phyloP scores from a whole-genome alignment of 2,329 filamentous ascomycete species.

The Teratosphaeria epicoccoides region DNA sequence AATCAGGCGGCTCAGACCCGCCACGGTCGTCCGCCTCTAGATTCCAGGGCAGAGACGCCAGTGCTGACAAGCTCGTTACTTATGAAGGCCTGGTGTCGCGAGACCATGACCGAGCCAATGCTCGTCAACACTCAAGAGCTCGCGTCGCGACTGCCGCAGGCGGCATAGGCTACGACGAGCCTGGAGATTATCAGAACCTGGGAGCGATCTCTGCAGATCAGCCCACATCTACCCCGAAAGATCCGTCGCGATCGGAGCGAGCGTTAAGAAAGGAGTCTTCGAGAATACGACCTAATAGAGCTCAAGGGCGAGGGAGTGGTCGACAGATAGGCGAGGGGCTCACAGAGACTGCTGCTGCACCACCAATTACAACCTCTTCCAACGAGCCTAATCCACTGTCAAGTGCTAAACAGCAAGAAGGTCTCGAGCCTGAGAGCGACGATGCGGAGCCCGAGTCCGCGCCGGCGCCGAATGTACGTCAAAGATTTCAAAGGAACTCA shows the following conservation, averaged over 20 bases:
- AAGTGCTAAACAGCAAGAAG: not conserved
- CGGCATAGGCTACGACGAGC: slow-evolving; percentile 12
- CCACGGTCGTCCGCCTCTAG: not conserved
- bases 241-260: not conserved
- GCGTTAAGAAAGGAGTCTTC: not conserved
- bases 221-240: slow-evolving; percentile 6
- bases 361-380: slow-evolving; percentile 4
- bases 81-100: not conserved
- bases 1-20: slow-evolving; percentile 3
- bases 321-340: slow-evolving; percentile 1
- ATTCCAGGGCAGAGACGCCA: not conserved
- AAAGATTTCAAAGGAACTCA: slow-evolving; percentile 5
- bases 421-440: too few relatives aligned
- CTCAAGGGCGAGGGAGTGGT: not conserved
- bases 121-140: slow-evolving; percentile 9
- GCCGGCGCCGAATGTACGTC: not conserved
- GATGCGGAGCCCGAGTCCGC: slow-evolving; percentile 1
- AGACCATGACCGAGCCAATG: not conserved
- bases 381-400: not conserved
- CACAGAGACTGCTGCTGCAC: slow-evolving; percentile 10
- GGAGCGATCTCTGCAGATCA: slow-evolving; percentile 9
- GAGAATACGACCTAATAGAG: not conserved
- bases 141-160: slow-evolving; percentile 3
- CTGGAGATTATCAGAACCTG: slow-evolving; percentile 10
- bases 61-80: not conserved